Evolutionary conservation across 345 rosid genomes (phyloP), one percentile per base, ranked within the genome.

Genomic region (Pistacia vera): DNA sequence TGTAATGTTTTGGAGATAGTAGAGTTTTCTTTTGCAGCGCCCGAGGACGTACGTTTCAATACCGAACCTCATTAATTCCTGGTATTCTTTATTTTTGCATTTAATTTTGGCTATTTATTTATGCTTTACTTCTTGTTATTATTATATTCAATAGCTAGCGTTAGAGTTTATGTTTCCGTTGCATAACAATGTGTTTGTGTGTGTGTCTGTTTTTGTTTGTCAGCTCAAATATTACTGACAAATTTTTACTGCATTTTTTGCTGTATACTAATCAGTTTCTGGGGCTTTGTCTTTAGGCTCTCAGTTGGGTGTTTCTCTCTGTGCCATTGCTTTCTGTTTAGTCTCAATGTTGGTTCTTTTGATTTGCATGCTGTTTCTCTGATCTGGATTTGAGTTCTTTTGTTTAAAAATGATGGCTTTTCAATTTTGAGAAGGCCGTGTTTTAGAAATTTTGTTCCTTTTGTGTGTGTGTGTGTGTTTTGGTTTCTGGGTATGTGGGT

Each of bases 171-270:
- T n/a, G n/a, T n/a, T n/a, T n/a, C n/a, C n/a, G n/a, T n/a, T n/a
- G n/a, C n/a, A n/a, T n/a, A n/a, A n/a, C n/a, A n/a, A n/a, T n/a
- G n/a, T n/a, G n/a, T n/a, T 5, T 20, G 8, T 9, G 59, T 18
- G 30, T n/a, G 28, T 62, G 60, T 73, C 49, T 51, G 35, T 51
- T 51, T 73, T 36, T 62, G 68, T 72, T 28, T 28, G 59, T 61
- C 3, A 73, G 69, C 68, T 63, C 4, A 73, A 73, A 51, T 49
- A n/a, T 63, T 62, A 62, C 76, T 73, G 76, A 73, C 52, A 49
- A 25, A 28, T 73, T 30, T 63, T 8, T 63, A 5, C 11, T 18
- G 52, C 76, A 73, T 73, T 63, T 48, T 38, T 49, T 61, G 35
- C 60, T 49, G 8, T 35, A 28, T 30, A 12, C 48, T n/a, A 33